Percentiles rank a stretch among this genome's conserved stretches.
Evolutionary conservation across 2,329 filamentous ascomycete species (phyloP).

Genomic region (Trichophyton equinum): DNA sequence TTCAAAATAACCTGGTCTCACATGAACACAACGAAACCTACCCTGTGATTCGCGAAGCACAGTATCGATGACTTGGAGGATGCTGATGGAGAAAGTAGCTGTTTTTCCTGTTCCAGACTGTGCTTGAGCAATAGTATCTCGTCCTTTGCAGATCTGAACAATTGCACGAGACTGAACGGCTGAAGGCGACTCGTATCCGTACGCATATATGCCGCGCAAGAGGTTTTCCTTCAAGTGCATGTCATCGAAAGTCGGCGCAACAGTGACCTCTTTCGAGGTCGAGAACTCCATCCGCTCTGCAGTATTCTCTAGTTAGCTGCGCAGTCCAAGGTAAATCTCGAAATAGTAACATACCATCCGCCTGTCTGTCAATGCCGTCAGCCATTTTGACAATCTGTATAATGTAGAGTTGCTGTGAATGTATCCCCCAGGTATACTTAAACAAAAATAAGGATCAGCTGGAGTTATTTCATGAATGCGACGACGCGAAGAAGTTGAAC

Average conservation of each 20-base stretch:
- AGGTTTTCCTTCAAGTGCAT: constrained; percentile 98
- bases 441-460: neutral
- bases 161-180: constrained; percentile 97
- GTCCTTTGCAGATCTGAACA: constrained; percentile 96
- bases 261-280: constrained; percentile 94
- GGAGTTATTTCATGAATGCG: neutral
- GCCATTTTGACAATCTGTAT: constrained; percentile 52
- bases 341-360: constrained; percentile 45
- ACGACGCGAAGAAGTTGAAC: neutral
- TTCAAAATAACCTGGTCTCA: neutral
- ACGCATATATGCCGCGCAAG: constrained; percentile 92
- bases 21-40: constrained; percentile 18
- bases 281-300: constrained; percentile 90
- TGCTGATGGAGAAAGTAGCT: constrained; percentile 97
- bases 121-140: constrained; percentile 96
- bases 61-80: constrained; percentile 97
- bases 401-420: neutral
- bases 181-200: constrained; percentile 95
- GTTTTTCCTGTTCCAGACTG: constrained; percentile 99
- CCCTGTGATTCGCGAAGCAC: constrained; percentile 79
- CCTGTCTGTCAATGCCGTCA: constrained; percentile 82
- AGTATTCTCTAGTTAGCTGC: constrained; percentile 14
- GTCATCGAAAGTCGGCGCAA: constrained; percentile 79
- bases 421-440: neutral
- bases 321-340: neutral